Evolutionary conservation across 1,139 yeast genomes (phyloP).

Genomic region (Kurtzmaniella natalensis): DNA sequence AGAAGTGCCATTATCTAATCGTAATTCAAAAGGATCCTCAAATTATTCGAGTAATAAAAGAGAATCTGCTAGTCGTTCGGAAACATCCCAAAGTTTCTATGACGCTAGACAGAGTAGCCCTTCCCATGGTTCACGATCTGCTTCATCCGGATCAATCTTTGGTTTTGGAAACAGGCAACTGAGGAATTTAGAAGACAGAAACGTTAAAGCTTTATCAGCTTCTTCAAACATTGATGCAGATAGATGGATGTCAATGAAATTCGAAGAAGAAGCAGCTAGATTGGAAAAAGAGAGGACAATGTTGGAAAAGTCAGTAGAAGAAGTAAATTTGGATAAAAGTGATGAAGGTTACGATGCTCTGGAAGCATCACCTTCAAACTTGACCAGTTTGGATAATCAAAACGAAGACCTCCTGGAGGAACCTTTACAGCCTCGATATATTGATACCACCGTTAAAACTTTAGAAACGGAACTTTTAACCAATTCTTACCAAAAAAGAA

Average conservation of each 20-base stretch:
- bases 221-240: constrained; percentile 15
- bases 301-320: too few relatives aligned
- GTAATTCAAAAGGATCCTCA: constrained; percentile 1
- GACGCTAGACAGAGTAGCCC: constrained; percentile 5
- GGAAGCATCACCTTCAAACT: not conserved
- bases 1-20: too few relatives aligned
- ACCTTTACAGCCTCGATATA: not conserved
- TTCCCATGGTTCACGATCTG: constrained; percentile 3
- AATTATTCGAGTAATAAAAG: not conserved
- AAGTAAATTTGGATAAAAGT: too few relatives aligned
- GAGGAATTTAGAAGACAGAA: constrained; percentile 4
- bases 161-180: constrained; percentile 1
- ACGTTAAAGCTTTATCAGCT: constrained; percentile 9
- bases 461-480: constrained; percentile 14
- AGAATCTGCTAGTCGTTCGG: constrained; percentile 7
- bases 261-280: not conserved
- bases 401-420: constrained; percentile 2
- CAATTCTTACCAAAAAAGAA: constrained; percentile 9
- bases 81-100: constrained; percentile 6
- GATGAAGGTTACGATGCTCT: not conserved
- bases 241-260: constrained; percentile 1
- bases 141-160: not conserved
- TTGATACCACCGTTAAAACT: constrained; percentile 6
- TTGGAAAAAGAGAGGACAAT: too few relatives aligned
- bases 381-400: constrained; percentile 1